Evolutionary conservation across 2,329 filamentous ascomycete species (phyloP), one percentile per base, ranked within the genome.

Genomic region (Conoideocrella luteorostrata): DNA sequence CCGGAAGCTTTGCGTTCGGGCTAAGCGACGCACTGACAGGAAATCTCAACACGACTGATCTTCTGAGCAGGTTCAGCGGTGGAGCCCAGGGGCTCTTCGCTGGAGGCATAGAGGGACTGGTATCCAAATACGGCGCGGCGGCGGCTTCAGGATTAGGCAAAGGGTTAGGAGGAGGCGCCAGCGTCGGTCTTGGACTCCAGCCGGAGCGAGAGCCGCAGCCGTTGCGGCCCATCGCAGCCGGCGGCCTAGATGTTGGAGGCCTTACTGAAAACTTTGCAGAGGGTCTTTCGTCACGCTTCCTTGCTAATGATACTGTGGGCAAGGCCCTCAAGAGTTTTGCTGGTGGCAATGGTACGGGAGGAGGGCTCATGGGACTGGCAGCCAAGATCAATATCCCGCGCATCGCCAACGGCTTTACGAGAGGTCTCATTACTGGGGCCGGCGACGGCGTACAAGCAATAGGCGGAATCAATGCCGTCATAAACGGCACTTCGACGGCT

Each of bases 361-460:
- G 46, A 17, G 46, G 48, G n/a, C 43, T 54, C n/a, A 46, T 52
- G 2, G 40, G 46, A 15, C 50, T 53, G n/a, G 41, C 44, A 23
- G 39, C 13, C 45, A 49, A 32, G 24, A 24, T 55, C 12, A 43
- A 61, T 39, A 21, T 63, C 3, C 47, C 53, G 12, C 53, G 50
- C n/a, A 53, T 60, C 1, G 63, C 60, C 5, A 58, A 61, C 42
- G 64, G 63, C 9, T 55, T 65, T 17, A 62, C 60, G 1, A 51
- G 62, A 23, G 64, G 64, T 0, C 48, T 67, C 2, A 28, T 67
- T 0, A 56, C 60, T 21, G 64, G 64, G n/a, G 59, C 57, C 0
- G 56, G 56, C 3, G 61, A 63, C 23, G 58, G 58, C 4, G 52
- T 67, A 15, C 48, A 57, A 38, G 53, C 51, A 15, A 54, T 63